Percentiles rank a stretch among this genome's conserved stretches.
Conservation (phyloP, 2,329 filamentous ascomycete species). For the Apiospora arundinis region DNA sequence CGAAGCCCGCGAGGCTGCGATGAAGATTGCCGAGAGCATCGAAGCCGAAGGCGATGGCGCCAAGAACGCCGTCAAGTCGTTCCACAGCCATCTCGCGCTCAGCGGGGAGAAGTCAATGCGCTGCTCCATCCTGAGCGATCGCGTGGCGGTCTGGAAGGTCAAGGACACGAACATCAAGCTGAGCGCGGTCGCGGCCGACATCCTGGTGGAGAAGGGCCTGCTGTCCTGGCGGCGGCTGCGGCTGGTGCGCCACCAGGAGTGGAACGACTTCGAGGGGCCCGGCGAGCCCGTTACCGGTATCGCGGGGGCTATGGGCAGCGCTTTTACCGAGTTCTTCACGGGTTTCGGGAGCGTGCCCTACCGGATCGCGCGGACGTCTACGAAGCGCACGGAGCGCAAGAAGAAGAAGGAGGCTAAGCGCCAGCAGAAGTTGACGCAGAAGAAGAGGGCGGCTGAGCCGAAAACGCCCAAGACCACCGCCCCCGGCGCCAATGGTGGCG, state of each 20-base stretch:
- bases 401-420: slow-evolving; percentile 47
- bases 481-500: not conserved
- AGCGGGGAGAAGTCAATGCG: slow-evolving; percentile 61
- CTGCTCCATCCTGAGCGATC: slow-evolving; percentile 69
- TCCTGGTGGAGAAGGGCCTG: slow-evolving; percentile 66
- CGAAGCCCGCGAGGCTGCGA: slow-evolving; percentile 63
- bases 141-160: slow-evolving; percentile 69
- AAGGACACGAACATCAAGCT: slow-evolving; percentile 66
- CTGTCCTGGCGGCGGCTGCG: slow-evolving; percentile 68
- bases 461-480: slow-evolving; percentile 24
- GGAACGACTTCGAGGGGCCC: slow-evolving; percentile 79
- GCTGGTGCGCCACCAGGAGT: slow-evolving; percentile 71
- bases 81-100: slow-evolving; percentile 66
- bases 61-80: slow-evolving; percentile 70
- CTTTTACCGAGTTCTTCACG: slow-evolving; percentile 63
- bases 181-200: slow-evolving; percentile 68
- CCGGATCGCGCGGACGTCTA: slow-evolving; percentile 63
- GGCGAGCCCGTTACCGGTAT: slow-evolving; percentile 75
- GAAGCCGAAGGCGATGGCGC: slow-evolving; percentile 71
- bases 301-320: slow-evolving; percentile 65
- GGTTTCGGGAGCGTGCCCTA: slow-evolving; percentile 70
- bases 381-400: slow-evolving; percentile 58
- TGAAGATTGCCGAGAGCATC: slow-evolving; percentile 66
- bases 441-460: slow-evolving; percentile 28
- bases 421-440: slow-evolving; percentile 32